Evolutionary conservation across 129 eudicot genomes (phyloP).

Genomic region (Heracleum sosnowskyi): DNA sequence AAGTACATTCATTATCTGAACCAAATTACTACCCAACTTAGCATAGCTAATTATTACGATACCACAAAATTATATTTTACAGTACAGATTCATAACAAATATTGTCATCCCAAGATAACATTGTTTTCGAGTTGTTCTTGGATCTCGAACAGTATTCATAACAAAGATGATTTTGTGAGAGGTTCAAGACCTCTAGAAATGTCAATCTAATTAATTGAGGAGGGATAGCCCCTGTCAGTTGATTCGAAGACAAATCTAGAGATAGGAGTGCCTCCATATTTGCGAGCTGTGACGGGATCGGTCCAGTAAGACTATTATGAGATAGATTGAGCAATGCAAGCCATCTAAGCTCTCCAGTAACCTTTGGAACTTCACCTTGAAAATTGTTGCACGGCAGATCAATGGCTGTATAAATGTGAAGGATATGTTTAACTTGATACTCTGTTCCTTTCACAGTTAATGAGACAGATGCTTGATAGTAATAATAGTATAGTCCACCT

Average conservation of each 20-base stretch:
- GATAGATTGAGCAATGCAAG: constrained; percentile 9
- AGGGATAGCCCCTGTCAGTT: constrained; percentile 7
- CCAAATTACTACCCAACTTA: too few relatives aligned
- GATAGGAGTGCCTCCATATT: constrained; percentile 4
- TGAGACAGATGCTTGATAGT: not conserved
- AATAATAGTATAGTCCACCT: not conserved
- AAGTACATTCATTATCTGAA: too few relatives aligned
- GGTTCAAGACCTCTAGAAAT: constrained; percentile 8
- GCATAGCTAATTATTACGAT: too few relatives aligned
- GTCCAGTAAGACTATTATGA: constrained; percentile 1
- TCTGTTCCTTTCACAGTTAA: not conserved
- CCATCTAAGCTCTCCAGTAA: not conserved
- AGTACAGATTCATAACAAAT: too few relatives aligned
- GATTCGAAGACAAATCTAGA: constrained; percentile 17
- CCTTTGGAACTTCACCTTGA: not conserved
- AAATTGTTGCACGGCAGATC: not conserved
- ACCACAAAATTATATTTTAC: too few relatives aligned
- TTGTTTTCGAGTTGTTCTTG: too few relatives aligned
- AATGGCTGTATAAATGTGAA: not conserved
- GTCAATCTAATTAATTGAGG: not conserved
- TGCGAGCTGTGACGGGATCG: constrained; percentile 3
- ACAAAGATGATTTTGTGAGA: too few relatives aligned
- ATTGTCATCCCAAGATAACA: too few relatives aligned
- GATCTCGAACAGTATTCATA: too few relatives aligned
- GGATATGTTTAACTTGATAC: not conserved